Evolutionary conservation across 176 grass and related monocot species (phyloP).

Genomic region (Pontederia crassipes): DNA sequence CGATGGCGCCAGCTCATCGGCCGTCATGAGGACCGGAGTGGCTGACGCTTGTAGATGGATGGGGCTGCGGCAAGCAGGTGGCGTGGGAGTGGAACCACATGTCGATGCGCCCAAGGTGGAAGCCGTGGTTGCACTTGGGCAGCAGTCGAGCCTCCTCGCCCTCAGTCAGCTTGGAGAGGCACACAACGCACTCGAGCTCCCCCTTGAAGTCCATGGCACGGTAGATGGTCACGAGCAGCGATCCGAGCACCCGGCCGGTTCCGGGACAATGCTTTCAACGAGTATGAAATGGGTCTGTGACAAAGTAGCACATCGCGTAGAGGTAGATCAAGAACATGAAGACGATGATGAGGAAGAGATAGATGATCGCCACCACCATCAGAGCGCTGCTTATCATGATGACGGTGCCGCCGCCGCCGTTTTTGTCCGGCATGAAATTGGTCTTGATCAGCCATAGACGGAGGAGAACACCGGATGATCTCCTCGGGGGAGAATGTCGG

Average conservation of each 20-base stretch:
- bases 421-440: neutral
- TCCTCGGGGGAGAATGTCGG: too few relatives aligned
- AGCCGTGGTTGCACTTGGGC: slow-evolving; percentile 69
- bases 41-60: slow-evolving; percentile 18
- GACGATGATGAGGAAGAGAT: slow-evolving; percentile 66
- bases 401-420: neutral
- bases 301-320: slow-evolving; percentile 57
- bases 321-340: slow-evolving; percentile 88
- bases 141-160: slow-evolving; percentile 68
- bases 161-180: slow-evolving; percentile 52
- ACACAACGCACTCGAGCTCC: slow-evolving; percentile 63
- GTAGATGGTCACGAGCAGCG: slow-evolving; percentile 34
- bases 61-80: slow-evolving; percentile 68
- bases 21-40: neutral
- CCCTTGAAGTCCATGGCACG: neutral
- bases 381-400: slow-evolving; percentile 43
- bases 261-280: slow-evolving; percentile 8
- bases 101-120: slow-evolving; percentile 88
- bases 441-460: neutral
- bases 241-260: slow-evolving; percentile 18
- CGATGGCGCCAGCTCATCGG: slow-evolving; percentile 8
- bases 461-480: too few relatives aligned
- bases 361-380: slow-evolving; percentile 51
- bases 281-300: slow-evolving; percentile 32
- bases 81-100: slow-evolving; percentile 94